Base-by-base conservation (phyloP, 2,329 filamentous ascomycete genomes). In the Orbilia quercus region DNA sequence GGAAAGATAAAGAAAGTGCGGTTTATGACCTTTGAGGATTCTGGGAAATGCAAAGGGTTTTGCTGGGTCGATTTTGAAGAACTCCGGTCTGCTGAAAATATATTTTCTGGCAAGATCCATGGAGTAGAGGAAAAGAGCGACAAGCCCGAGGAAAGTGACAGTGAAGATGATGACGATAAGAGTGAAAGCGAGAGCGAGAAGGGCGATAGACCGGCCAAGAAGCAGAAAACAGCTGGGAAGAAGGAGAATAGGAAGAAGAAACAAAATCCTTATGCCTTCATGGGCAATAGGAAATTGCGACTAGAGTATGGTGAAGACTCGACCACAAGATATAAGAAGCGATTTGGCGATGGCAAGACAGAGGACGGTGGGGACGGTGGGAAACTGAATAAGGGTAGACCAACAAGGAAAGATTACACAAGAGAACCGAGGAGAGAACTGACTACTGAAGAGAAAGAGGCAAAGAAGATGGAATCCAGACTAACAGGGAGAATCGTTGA, bases 11-110 rank as follows among this genome's bases (percentile, higher is more conserved):
- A 89, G 59, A 91, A 91, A 82, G 86, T 92, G 75, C 94, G 96
- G 82, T 84, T 98, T 76, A 95, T 95, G 1, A 96, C 93, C 0
- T 99, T 99, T 79, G 91, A 98, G 81, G 96, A 99, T 80, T 90
- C 90, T 18, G 95, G 95, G 45, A 99, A 98, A 83, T 99, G 95
- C 84, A 98, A 98, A 83, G 96, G 95, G 16, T 99, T 90, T 82
- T 95, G 90, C 4, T 99, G 95, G 93, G 88, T 99, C 74, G 91
- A 91, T 74, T 99, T 98, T 81, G 89, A 89, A 79, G 88, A 92
- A 55, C 79, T 93, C 9, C 88, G 91, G 65, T 86, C 90, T 0
- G 92, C 92, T 0, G 87, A 89, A 47, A 74, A 67, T 38, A 63
- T 74, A 1, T 74, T 69, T 53, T 34, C 63, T n/a, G 69, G 69